These are phyloP conservation scores for Trifolium repens DNA, from an alignment of 306 rosid genomes.

Conservation along the genomic window DNA sequence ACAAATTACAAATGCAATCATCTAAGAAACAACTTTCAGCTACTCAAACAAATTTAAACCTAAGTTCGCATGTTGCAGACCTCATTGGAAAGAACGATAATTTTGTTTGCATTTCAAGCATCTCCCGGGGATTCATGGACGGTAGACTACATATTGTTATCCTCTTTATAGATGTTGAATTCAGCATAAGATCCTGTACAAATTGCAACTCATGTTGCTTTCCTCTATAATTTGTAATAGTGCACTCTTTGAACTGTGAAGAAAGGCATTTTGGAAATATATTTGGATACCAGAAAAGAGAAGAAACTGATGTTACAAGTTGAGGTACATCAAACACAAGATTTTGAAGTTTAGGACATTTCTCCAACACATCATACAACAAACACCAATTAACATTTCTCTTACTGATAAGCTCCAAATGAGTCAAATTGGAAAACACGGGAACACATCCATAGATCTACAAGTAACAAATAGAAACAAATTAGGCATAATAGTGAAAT, in stretches of 20 bases:
- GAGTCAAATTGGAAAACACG: background rate
- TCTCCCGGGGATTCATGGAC: background rate
- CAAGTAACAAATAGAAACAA: background rate
- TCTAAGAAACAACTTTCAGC: background rate
- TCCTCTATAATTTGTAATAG: background rate
- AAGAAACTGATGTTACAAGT: background rate
- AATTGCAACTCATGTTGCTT: background rate
- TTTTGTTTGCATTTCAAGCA: background rate
- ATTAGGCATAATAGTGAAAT: background rate
- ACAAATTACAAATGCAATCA: background rate
- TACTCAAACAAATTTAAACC: slow-evolving; percentile 1
- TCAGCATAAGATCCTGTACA: background rate
- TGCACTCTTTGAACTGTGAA: slow-evolving; percentile 4
- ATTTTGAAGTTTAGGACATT: background rate
- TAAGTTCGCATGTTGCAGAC: background rate
- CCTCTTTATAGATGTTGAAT: background rate
- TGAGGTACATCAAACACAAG: background rate
- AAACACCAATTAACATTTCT: background rate
- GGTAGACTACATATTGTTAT: background rate
- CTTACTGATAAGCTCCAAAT: background rate
- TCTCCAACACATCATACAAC: slow-evolving; percentile 3
- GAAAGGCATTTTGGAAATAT: background rate
- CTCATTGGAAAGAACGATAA: background rate
- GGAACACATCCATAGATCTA: background rate
- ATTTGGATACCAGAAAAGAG: background rate